Base-by-base conservation (phyloP, 2,329 filamentous ascomycete genomes). In the Cadophora luteo-olivacea region DNA sequence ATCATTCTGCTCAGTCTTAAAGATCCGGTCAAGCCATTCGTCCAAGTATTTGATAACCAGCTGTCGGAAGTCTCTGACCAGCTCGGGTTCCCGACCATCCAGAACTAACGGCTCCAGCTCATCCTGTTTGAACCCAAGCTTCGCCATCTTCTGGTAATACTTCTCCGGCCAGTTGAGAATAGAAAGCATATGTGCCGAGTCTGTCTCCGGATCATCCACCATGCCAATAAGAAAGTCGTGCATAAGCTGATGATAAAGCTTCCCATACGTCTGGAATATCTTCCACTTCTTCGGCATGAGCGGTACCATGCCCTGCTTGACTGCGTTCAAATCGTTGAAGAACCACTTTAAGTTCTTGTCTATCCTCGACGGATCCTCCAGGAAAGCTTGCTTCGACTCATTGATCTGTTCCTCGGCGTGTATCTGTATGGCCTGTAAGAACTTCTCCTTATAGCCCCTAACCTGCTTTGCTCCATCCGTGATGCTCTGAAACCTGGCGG, bases 271-370 rank as follows among this genome's bases (percentile, higher is more conserved):
- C 78, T 92, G 90, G 82, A 94, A 92, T 60, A 99, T 97, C 78
- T 91, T 94, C 96, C 96, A 99, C 80, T 96, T 97, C 81, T 92
- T 95, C 9, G 97, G 96, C 88, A 97, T 94, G 64, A 99, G 85
- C 33, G 89, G 88, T 69, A 92, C 88, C 92, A 99, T 97, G 77
- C 96, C 95, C 71, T 97, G 86, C 80, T 95, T 94, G 77, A 97
- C 95, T 3, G 93, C 94, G 80, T 97, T 97, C 48, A 99, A 86
- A 79, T 99, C 95, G 82, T 98, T 97, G 83, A 98, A 99, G 81
- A 90, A 99, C 96, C 96, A 99, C 77, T 92, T 92, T 81, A 97
- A 88, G 72, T 88, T 89, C 83, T 97, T 97, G 72, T 97, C 92
- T 58, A 99, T 84, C 75, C 88, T 89, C 61, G 90, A 87, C 0